phyloP scores from a whole-genome alignment of 805 yeast genomes.

The Jamesozyma piceae region DNA sequence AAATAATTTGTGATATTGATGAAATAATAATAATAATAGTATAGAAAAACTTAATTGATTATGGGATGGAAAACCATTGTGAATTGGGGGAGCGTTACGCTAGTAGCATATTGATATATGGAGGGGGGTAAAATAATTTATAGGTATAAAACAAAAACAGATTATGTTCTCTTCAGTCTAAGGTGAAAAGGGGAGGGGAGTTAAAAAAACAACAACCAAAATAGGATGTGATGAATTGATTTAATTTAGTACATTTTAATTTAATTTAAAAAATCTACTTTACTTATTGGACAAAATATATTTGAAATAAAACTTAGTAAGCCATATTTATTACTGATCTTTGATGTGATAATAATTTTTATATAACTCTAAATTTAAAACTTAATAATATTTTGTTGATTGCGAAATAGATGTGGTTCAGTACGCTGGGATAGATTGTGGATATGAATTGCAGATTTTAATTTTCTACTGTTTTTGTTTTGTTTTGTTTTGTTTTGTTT shows the following conservation, averaged over 20 bases:
- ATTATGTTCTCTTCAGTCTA: neutral
- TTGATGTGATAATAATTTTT: conserved; percentile 2
- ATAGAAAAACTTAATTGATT: neutral
- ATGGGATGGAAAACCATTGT: neutral
- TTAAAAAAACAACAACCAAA: conserved; percentile 3
- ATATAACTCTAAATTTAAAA: conserved; percentile 2
- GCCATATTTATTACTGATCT: conserved; percentile 14
- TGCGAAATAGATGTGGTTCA: conserved; percentile 11
- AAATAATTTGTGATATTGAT: conserved; percentile 3
- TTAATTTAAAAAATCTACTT: conserved; percentile 6
- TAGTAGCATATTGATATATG: conserved; percentile 4
- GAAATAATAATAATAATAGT: conserved; percentile 2
- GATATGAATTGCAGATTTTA: neutral
- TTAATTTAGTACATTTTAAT: conserved; percentile 2
- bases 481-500: neutral
- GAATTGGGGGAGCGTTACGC: conserved; percentile 7
- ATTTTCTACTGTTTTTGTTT: neutral
- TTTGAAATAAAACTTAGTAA: conserved; percentile 14
- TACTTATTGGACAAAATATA: conserved; percentile 8
- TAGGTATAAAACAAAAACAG: conserved; percentile 1
- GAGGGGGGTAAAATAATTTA: neutral
- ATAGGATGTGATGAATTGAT: conserved; percentile 1
- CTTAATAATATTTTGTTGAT: conserved; percentile 12
- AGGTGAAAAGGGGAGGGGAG: conserved; percentile 1
- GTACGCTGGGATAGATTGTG: conserved; percentile 3